A percentile compares a stretch with the other conserved stretches of the same genome.
These are phyloP conservation scores for Sordariomycetes sp. DNA, from an alignment of 2,329 filamentous ascomycete genomes.

Conservation along the genomic window DNA sequence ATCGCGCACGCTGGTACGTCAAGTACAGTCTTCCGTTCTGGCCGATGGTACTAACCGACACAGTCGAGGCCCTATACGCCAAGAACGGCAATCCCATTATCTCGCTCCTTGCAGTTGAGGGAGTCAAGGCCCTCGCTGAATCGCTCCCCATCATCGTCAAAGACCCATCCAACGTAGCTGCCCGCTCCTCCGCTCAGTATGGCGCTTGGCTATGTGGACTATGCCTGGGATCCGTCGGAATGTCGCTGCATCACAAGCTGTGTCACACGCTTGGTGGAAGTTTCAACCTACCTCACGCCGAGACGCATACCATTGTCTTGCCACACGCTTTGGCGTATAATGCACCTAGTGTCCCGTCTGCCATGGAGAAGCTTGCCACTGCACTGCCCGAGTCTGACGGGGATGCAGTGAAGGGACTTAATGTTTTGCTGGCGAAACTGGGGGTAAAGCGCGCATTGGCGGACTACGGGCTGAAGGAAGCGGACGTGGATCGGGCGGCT, in stretches of 20 bases:
- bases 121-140: conserved; percentile 35
- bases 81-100: conserved; percentile 48
- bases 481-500: conserved; percentile 44
- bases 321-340: conserved; percentile 53
- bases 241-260: conserved; percentile 56
- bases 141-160: conserved; percentile 38
- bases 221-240: conserved; percentile 44
- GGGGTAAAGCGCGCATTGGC: conserved; percentile 37
- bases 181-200: conserved; percentile 40
- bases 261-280: conserved; percentile 51
- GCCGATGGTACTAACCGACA: not conserved
- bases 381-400: conserved; percentile 42
- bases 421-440: conserved; percentile 37
- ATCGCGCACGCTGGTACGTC: conserved; percentile 40
- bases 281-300: conserved; percentile 51
- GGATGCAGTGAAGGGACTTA: conserved; percentile 43
- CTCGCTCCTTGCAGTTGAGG: conserved; percentile 42
- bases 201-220: conserved; percentile 53
- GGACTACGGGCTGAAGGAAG: conserved; percentile 44
- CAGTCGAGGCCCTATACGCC: conserved; percentile 47
- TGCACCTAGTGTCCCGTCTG: conserved; percentile 35
- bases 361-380: conserved; percentile 36
- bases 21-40: not conserved
- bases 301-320: conserved; percentile 50
- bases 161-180: conserved; percentile 26